Evolutionary conservation across 805 yeast genomes (phyloP).

Genomic region (Hanseniaspora occidentalis): DNA sequence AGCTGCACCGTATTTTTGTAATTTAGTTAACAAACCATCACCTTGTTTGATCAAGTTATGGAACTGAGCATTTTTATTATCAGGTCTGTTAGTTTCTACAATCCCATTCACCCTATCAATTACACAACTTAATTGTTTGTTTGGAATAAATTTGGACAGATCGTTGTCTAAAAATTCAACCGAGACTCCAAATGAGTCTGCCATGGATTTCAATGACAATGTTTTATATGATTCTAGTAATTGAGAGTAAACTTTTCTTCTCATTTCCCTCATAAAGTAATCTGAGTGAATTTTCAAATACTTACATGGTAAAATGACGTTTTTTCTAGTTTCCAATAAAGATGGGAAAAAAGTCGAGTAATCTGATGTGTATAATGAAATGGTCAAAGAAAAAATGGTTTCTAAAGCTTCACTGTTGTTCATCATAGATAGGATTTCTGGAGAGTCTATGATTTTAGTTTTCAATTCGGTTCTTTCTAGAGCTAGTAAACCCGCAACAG

Average conservation of each 20-base stretch:
- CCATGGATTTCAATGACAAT: constrained; percentile 83
- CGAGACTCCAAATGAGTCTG: constrained; percentile 81
- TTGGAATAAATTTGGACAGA: constrained; percentile 81
- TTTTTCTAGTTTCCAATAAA: constrained; percentile 65
- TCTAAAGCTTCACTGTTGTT: constrained; percentile 60
- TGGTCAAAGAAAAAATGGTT: constrained; percentile 73
- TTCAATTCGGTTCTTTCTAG: constrained; percentile 78
- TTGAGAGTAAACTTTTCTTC: constrained; percentile 91
- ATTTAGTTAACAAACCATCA: constrained; percentile 79
- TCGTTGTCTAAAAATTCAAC: constrained; percentile 80
- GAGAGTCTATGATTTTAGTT: constrained; percentile 77
- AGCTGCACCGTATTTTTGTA: constrained; percentile 95
- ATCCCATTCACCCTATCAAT: constrained; percentile 93
- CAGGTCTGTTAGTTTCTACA: constrained; percentile 92
- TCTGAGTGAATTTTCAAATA: constrained; percentile 69
- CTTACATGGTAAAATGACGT: constrained; percentile 48
- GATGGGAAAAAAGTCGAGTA: constrained; percentile 68
- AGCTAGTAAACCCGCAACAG: constrained; percentile 75
- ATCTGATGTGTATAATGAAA: constrained; percentile 80
- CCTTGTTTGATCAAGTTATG: constrained; percentile 83
- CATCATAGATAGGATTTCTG: constrained; percentile 75
- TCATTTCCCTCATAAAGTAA: constrained; percentile 80
- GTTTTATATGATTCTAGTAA: constrained; percentile 89
- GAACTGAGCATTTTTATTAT: constrained; percentile 89
- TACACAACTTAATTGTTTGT: constrained; percentile 86